Evolutionary conservation across 2,329 filamentous ascomycete genomes (phyloP).

Genomic region (Byssoonygena ceratinophila): DNA sequence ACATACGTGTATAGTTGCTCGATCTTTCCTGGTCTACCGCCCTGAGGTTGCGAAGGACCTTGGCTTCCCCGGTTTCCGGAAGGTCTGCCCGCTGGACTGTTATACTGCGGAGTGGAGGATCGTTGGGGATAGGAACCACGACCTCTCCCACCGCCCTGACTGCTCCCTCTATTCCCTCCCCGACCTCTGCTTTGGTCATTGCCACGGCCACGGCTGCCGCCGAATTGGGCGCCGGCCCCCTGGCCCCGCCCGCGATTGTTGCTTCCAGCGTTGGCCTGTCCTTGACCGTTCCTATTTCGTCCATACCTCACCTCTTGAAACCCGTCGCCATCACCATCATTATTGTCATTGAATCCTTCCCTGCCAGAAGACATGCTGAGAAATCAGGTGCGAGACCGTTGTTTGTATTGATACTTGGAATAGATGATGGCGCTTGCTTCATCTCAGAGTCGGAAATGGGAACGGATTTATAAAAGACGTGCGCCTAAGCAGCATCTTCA

Average conservation of each 20-base stretch:
- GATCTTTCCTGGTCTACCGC: not conserved
- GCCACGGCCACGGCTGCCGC: not conserved
- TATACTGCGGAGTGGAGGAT: not conserved
- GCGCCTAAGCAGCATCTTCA: not conserved
- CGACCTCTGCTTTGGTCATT: conserved; percentile 1
- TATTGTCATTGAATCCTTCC: not conserved
- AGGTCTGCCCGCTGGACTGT: not conserved
- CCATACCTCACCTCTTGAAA: not conserved
- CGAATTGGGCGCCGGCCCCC: not conserved
- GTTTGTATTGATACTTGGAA: not conserved
- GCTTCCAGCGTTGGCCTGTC: not conserved
- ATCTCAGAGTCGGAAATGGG: not conserved
- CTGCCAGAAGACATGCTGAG: conserved; percentile 7
- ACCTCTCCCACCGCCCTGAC: conserved; percentile 19
- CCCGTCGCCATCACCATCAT: not conserved
- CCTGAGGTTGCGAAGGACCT: not conserved
- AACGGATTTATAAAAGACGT: not conserved
- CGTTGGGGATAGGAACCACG: conserved; percentile 5
- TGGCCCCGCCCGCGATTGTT: not conserved
- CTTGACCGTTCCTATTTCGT: not conserved
- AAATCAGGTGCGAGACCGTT: not conserved
- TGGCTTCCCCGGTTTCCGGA: not conserved
- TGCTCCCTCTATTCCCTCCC: conserved; percentile 14
- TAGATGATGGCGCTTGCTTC: not conserved
- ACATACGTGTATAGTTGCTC: conserved; percentile 3